Base-by-base conservation (phyloP, 1,284 basidiomycete genomes). In the Wolfiporia cocos region DNA sequence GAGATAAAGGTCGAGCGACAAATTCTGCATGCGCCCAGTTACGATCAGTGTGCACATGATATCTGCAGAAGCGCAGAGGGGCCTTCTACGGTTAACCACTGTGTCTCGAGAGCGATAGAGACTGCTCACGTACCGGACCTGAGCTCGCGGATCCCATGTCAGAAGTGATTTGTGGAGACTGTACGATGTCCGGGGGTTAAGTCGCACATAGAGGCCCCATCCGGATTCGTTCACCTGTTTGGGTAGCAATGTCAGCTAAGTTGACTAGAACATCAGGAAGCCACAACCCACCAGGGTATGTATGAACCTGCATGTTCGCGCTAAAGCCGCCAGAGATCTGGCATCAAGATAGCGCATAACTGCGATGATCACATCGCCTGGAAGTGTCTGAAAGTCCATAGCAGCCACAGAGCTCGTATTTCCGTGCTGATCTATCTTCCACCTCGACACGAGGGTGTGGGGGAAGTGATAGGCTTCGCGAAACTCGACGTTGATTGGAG, bases 1-100 rank as follows among this genome's bases (percentile, higher is more conserved):
- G 66, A n/a, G 78, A 74, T 12, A 88, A 67, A 1, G 85, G 85
- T 3, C 81, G 74, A 2, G 84, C 82, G 28, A 83, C 62, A 48
- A 86, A 84, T 38, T 63, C 53, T 34, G 59, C 56, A 12, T 52
- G 54, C 2, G 63, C 49, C 86, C 86, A 89, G 14, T 74, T 67
- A 3, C 55, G 48, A 53, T 86, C 81, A 1, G 72, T 60, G 5
- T 78, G 56, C 15, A 61, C 59, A 50, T 84, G 66, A 53, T 83
- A 80, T 40, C 69, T 71, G 18, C 18, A 34, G 21, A 34, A n/a
- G n/a, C n/a, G n/a, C n/a, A n/a, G n/a, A n/a, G n/a, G n/a, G n/a
- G n/a, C n/a, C n/a, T n/a, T n/a, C n/a, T n/a, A n/a, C n/a, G n/a
- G n/a, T n/a, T n/a, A n/a, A n/a, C n/a, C n/a, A n/a, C n/a, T n/a